Base-by-base conservation (phyloP, 2,329 filamentous ascomycete species). In the Lecanosticta acicola region DNA sequence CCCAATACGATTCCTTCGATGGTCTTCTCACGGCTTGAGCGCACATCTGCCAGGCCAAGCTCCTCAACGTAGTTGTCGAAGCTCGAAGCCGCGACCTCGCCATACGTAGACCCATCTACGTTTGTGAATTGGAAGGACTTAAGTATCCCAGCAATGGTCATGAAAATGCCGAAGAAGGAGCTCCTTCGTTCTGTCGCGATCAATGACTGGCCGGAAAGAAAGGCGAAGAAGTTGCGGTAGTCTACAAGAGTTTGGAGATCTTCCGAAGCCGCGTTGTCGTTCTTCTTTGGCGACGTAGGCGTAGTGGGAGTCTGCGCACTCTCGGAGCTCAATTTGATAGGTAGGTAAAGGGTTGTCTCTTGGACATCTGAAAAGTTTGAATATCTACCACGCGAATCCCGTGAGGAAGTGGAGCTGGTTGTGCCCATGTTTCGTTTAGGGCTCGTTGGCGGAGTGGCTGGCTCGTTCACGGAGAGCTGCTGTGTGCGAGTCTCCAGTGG, bases 1-100 rank as follows among this genome's bases (percentile, higher is more conserved):
- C 87, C 90, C 9, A 98, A 73, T n/a, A 97, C 77, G 38, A 97
- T 76, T 0, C 84, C 86, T 67, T 97, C 88, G 18, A 97, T 75
- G 0, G 87, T 95, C 74, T 93, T 94, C 62, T 95, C 88, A 19
- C 84, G 79, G 63, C 87, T 94, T 49, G 79, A 72, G 44, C 89
- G 77, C 38, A 95, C 84, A 66, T 97, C 91, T 2, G 80, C 84
- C 24, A 97, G 70, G 16, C 74, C 76, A 50, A 89, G 73, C 63
- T 93, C 84, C 38, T 90, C 83, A 49, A 90, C 80, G 60, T 89
- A 94, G 58, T 79, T 79, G 50, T 80, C 74, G 56, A 90, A 88
- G 62, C 81, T 84, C 13, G 79, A 71, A 37, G 72, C 74, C 13
- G 77, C 77, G 2, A 79, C 74, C 56, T 83, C 79, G 48, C 80